These are phyloP conservation scores for Botrytis deweyae DNA, from an alignment of 2,329 filamentous ascomycete species.

Conservation along the genomic window DNA sequence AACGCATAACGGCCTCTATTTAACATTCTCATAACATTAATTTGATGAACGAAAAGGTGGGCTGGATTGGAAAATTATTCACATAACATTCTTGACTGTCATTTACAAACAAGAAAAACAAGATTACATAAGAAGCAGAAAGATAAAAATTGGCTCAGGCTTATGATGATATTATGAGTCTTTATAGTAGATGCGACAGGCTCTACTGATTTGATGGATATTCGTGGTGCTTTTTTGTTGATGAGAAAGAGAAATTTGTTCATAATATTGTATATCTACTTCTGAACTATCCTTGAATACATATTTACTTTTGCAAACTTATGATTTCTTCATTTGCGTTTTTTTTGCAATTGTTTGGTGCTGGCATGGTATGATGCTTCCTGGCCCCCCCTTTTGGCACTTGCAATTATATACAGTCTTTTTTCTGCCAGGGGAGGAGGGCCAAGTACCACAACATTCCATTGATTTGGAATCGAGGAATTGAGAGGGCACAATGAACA, in stretches of 20 bases:
- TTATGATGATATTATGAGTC: constrained; percentile 23
- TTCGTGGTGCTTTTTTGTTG: constrained; percentile 7
- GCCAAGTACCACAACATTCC: not conserved
- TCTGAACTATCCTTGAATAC: constrained; percentile 32
- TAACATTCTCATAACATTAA: constrained; percentile 14
- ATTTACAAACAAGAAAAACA: constrained; percentile 7
- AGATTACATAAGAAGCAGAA: constrained; percentile 8
- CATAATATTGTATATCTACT: constrained; percentile 35
- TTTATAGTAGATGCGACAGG: constrained; percentile 18
- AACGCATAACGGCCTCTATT: constrained; percentile 16
- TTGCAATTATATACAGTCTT: not conserved
- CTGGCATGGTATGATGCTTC: not conserved
- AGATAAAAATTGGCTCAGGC: constrained; percentile 15
- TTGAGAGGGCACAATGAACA: no score
- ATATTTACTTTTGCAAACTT: constrained; percentile 3
- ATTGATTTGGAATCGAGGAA: not conserved
- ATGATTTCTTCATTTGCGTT: not conserved
- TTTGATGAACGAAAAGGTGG: constrained; percentile 5
- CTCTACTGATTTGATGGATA: constrained; percentile 11
- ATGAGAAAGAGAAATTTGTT: constrained; percentile 16
- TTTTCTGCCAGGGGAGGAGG: not conserved
- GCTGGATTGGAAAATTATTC: constrained; percentile 1
- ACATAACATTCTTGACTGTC: constrained; percentile 15
- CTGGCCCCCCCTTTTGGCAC: not conserved
- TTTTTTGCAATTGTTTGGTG: not conserved